A percentile compares a stretch with the other conserved stretches of the same genome.
These are phyloP conservation scores for Metschnikowia proteae DNA, from an alignment of 805 yeast genomes.

Conservation along the genomic window DNA sequence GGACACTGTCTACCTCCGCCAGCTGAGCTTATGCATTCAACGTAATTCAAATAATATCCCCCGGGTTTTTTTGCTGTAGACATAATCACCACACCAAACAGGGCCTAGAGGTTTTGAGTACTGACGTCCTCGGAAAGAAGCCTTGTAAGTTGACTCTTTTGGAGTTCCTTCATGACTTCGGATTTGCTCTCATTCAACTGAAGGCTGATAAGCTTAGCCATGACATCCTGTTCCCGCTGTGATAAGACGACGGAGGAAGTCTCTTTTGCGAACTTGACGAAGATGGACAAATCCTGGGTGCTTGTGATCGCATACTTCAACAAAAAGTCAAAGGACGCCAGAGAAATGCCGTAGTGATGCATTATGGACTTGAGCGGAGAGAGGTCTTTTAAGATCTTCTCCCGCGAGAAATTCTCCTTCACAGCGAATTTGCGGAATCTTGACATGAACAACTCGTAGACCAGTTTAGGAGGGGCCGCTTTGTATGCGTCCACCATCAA, in stretches of 20 bases:
- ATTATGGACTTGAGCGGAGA: conserved; percentile 25
- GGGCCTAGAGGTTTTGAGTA: neutral
- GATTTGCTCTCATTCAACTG: conserved; percentile 9
- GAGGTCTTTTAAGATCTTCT: conserved; percentile 21
- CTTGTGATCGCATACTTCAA: conserved; percentile 21
- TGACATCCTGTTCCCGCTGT: conserved; percentile 18
- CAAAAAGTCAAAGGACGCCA: conserved; percentile 20
- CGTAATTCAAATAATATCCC: neutral
- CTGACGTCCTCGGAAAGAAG: neutral
- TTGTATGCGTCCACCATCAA: conserved; percentile 13
- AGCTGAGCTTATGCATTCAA: neutral
- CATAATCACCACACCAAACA: neutral
- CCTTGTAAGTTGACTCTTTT: conserved; percentile 20
- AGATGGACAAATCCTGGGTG: conserved; percentile 26
- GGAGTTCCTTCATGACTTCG: conserved; percentile 15
- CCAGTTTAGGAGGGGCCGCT: conserved; percentile 22
- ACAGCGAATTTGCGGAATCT: conserved; percentile 13
- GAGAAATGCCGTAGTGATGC: conserved; percentile 22
- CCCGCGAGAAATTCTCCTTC: conserved; percentile 6
- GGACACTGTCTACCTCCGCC: neutral
- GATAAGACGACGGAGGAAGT: conserved; percentile 12
- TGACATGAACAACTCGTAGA: conserved; percentile 20
- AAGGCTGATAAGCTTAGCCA: conserved; percentile 18
- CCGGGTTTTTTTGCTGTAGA: neutral
- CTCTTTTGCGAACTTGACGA: conserved; percentile 20